These are phyloP conservation scores for Cucurbita argyrosperma DNA, from an alignment of 306 rosid species.

Conservation along the genomic window DNA sequence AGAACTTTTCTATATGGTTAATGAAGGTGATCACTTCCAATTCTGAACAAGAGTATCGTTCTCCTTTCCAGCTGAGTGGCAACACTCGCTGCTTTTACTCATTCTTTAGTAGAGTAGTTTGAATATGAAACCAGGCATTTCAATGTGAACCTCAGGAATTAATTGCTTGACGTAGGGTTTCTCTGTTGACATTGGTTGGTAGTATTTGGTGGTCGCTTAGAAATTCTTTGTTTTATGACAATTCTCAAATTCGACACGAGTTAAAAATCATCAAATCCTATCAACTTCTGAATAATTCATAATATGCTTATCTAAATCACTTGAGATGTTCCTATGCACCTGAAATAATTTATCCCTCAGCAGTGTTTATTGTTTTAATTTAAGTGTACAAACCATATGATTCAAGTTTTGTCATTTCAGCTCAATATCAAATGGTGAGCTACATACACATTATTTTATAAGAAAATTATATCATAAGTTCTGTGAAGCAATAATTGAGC, in stretches of 20 bases:
- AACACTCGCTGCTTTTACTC: neutral
- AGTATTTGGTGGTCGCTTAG: neutral
- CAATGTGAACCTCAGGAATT: neutral
- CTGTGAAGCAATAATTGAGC: neutral
- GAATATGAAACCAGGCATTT: neutral
- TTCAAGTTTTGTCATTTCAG: neutral
- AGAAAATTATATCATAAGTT: neutral
- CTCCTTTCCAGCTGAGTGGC: neutral
- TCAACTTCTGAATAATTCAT: neutral
- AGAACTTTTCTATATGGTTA: neutral
- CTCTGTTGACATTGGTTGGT: neutral
- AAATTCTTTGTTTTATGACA: neutral
- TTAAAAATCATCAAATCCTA: neutral
- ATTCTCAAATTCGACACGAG: neutral
- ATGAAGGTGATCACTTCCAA: conserved; percentile 9
- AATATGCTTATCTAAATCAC: neutral
- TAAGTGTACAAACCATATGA: neutral
- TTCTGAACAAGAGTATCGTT: neutral
- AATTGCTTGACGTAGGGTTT: neutral
- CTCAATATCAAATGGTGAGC: neutral
- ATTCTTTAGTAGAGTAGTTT: conserved; percentile 1
- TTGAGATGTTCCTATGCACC: neutral
- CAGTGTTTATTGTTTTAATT: neutral
- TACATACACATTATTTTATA: neutral
- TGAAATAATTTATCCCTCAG: neutral